A percentile compares a stretch with the other conserved stretches of the same genome.
phyloP scores from a whole-genome alignment of 768 basidiomycete genomes.

The Mycena albidolilacea region DNA sequence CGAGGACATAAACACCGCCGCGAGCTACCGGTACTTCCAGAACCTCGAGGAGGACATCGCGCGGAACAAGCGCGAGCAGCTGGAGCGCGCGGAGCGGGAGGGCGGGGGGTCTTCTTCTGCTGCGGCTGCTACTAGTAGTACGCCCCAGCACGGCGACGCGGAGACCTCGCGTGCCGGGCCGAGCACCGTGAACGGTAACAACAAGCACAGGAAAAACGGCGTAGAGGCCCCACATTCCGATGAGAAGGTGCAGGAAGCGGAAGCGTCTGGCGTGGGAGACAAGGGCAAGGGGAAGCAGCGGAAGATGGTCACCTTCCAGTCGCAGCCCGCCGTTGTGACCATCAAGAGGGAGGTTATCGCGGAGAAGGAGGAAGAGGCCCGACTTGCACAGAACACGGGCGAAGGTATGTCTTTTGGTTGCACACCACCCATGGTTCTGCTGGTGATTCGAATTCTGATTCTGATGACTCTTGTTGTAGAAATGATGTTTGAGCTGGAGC shows the following conservation, averaged over 20 bases:
- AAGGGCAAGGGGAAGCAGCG: conserved; percentile 76
- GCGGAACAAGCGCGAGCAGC: conserved; percentile 42
- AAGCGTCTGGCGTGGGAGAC: conserved; percentile 43
- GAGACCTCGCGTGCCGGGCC: conserved; percentile 31
- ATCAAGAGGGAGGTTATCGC: conserved; percentile 57
- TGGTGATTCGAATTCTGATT: conserved; percentile 1
- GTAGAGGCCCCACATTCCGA: conserved; percentile 24
- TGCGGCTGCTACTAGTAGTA: background rate
- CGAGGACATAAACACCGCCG: conserved; percentile 59
- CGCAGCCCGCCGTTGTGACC: conserved; percentile 69
- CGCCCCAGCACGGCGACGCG: conserved; percentile 5
- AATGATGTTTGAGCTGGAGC: conserved; percentile 81
- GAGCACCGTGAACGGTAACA: conserved; percentile 33
- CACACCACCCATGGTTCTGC: conserved; percentile 3
- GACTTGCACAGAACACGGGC: conserved; percentile 46
- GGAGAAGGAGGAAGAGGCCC: conserved; percentile 50
- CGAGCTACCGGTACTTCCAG: conserved; percentile 62
- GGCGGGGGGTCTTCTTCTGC: conserved; percentile 15
- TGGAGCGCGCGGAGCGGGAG: conserved; percentile 40
- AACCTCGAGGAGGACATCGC: conserved; percentile 61
- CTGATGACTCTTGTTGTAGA: conserved; percentile 52
- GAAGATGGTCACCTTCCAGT: conserved; percentile 79
- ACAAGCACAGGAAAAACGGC: conserved; percentile 12
- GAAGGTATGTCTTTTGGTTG: conserved; percentile 59
- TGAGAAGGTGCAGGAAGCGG: conserved; percentile 36